A percentile compares a stretch with the other conserved stretches of the same genome.
Conservation (phyloP, 768 basidiomycete species). For the Trametes cubensis region DNA sequence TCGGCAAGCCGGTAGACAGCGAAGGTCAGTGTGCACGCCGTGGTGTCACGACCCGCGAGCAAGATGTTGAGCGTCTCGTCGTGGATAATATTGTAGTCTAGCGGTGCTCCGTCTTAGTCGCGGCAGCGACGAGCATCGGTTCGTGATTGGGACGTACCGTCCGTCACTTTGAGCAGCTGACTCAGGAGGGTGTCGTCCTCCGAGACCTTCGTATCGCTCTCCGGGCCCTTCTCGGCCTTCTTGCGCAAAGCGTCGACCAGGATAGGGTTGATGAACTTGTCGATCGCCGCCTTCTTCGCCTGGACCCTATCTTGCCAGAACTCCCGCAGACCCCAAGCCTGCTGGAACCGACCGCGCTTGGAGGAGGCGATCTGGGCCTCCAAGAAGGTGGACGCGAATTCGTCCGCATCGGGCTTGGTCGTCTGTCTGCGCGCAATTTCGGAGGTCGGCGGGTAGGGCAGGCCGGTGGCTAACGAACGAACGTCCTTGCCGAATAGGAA, state of each 20-base stretch:
- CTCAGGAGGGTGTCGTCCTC: conserved; percentile 44
- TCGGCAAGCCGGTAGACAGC: conserved; percentile 36
- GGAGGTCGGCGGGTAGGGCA: conserved; percentile 44
- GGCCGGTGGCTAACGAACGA: conserved; percentile 39
- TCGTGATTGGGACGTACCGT: too few species aligned
- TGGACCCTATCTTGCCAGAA: conserved; percentile 46
- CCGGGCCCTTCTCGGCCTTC: conserved; percentile 27
- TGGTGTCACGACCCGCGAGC: conserved; percentile 34
- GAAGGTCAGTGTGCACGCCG: conserved; percentile 34
- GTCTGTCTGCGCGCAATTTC: conserved; percentile 25
- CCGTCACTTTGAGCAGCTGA: conserved; percentile 42
- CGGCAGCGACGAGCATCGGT: too few species aligned
- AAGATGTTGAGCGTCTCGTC: conserved; percentile 38
- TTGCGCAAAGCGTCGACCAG: conserved; percentile 46
- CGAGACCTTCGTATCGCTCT: not conserved
- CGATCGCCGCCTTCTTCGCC: conserved; percentile 44
- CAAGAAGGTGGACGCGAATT: conserved; percentile 44
- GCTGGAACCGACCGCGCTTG: conserved; percentile 40
- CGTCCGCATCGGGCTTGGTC: conserved; percentile 35
- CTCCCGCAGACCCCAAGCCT: conserved; percentile 48
- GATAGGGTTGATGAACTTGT: conserved; percentile 52
- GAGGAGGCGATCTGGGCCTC: conserved; percentile 39
- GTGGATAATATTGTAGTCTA: too few species aligned
- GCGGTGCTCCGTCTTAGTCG: too few species aligned
- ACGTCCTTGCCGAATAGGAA: conserved; percentile 55